A percentile compares a stretch with the other conserved stretches of the same genome.
phyloP scores from a whole-genome alignment of 179 eudicot species.

The Nepenthes alata region DNA sequence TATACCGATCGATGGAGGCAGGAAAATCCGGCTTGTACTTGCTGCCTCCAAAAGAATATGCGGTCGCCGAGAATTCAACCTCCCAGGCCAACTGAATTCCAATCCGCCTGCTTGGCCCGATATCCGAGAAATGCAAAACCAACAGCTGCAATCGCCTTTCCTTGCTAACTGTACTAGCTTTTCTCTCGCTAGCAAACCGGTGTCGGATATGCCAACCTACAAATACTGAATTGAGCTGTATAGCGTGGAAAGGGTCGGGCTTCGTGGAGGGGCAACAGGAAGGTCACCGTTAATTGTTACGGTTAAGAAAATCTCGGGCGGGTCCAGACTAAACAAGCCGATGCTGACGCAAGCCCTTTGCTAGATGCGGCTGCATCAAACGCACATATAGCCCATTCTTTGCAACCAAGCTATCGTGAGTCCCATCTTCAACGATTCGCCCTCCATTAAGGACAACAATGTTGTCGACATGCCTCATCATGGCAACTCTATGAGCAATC shows the following conservation, averaged over 20 bases:
- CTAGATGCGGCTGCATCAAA: slow-evolving; percentile 94
- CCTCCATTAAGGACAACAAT: slow-evolving; percentile 98
- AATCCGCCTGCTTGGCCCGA: not conserved
- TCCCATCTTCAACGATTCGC: slow-evolving; percentile 87
- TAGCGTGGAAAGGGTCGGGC: too few species aligned
- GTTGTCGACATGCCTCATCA: slow-evolving; percentile 97
- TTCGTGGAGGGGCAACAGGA: not conserved
- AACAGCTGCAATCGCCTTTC: not conserved
- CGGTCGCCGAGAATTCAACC: not conserved
- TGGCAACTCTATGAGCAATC: slow-evolving; percentile 92
- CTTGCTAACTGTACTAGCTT: not conserved
- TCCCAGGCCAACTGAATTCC: not conserved
- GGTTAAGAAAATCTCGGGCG: not conserved
- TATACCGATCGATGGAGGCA: not conserved
- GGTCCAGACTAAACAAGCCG: slow-evolving; percentile 16
- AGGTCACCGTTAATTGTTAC: not conserved
- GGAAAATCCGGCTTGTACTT: not conserved
- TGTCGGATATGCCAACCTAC: too few species aligned
- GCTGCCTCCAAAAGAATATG: slow-evolving; percentile 4
- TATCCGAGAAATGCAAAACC: not conserved
- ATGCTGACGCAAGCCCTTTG: slow-evolving; percentile 81
- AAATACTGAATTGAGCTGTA: too few species aligned
- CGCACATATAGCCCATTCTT: slow-evolving; percentile 84
- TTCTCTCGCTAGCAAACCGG: not conserved
- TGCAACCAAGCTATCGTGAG: slow-evolving; percentile 58